Evolutionary conservation across 2,329 filamentous ascomycete species (phyloP).

Genomic region (Talaromyces funiculosus): DNA sequence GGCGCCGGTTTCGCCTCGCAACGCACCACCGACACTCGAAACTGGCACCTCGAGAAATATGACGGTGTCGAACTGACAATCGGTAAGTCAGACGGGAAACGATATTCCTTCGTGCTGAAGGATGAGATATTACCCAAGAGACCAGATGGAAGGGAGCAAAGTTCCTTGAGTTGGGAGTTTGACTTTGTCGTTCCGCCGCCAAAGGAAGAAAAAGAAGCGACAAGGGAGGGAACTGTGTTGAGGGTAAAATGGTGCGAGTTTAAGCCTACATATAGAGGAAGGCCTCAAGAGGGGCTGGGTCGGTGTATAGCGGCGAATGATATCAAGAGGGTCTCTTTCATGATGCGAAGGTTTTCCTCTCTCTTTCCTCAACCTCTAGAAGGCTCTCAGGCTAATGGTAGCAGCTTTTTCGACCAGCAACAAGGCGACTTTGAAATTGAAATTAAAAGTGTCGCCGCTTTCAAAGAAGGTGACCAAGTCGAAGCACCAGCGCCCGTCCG

Average conservation of each 20-base stretch:
- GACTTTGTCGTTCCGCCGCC: constrained; percentile 47
- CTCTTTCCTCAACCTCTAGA: not conserved
- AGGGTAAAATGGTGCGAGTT: constrained; percentile 60
- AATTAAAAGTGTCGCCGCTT: constrained; percentile 51
- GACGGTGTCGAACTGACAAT: constrained; percentile 57
- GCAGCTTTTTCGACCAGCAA: constrained; percentile 69
- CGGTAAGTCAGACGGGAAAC: constrained; percentile 52
- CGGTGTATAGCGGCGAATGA: constrained; percentile 53
- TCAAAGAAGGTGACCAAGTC: constrained; percentile 15
- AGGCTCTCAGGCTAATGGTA: not conserved
- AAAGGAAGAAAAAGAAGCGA: constrained; percentile 19
- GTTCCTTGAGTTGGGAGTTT: constrained; percentile 67
- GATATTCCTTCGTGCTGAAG: constrained; percentile 70
- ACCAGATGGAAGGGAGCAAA: constrained; percentile 62
- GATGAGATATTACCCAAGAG: constrained; percentile 56
- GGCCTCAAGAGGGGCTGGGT: constrained; percentile 53
- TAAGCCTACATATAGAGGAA: constrained; percentile 67
- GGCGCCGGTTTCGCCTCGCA: constrained; percentile 80
- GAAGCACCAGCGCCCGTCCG: not conserved
- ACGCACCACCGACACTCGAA: constrained; percentile 46
- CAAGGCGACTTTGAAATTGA: constrained; percentile 61
- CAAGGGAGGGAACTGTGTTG: constrained; percentile 39
- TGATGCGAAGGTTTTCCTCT: constrained; percentile 66
- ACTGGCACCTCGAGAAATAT: constrained; percentile 56
- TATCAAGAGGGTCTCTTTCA: constrained; percentile 65